Evolutionary conservation across 2,329 filamentous ascomycete genomes (phyloP), one percentile per base, ranked within the genome.

Genomic region (Geosmithia morbida): DNA sequence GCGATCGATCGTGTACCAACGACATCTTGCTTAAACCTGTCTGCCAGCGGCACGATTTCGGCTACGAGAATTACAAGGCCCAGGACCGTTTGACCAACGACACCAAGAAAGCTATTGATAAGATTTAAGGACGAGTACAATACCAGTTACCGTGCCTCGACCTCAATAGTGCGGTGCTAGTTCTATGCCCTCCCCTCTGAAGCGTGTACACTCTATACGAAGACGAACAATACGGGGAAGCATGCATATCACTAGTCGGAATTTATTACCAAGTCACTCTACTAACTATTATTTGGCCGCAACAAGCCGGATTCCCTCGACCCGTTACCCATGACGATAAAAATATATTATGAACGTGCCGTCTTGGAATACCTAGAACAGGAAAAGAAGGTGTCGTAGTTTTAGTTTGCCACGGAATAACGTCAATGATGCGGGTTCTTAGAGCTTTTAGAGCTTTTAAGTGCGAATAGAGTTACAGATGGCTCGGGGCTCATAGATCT

Each of bases 81-180:
- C 68, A 70, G 53, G 51, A 48, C 45, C 48, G 48, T 17, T 49
- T 49, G 45, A 47, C 29, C 39, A 43, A 44, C 26, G 48, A 18
- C 22, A 47, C 40, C 43, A 49, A 49, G 46, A 39, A 47, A 13
- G 17, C 30, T 2, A 49, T 49, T 39, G 48, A 71, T 48, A 50
- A 55, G 45, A 65, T 70, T 72, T 55, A 60, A 61, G 50, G 51
- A 51, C 2, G 62, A 64, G 61, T 63, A 46, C 20, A 57, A 51
- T 7, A 2, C 16, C 19, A 7, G 17, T 16, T 26, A 10, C 18
- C 22, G 16, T 2, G 5, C 17, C 44, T 13, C 2, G 14, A 17
- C 2, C 16, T 17, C 22, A 17, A 45, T 14, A 26, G 18, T 5
- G 6, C n/a, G 26, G 8, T 30, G 39, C 26, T 8, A 26, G 30